phyloP scores from a whole-genome alignment of 2,329 filamentous ascomycete species.

The Ophiostoma sp. region DNA sequence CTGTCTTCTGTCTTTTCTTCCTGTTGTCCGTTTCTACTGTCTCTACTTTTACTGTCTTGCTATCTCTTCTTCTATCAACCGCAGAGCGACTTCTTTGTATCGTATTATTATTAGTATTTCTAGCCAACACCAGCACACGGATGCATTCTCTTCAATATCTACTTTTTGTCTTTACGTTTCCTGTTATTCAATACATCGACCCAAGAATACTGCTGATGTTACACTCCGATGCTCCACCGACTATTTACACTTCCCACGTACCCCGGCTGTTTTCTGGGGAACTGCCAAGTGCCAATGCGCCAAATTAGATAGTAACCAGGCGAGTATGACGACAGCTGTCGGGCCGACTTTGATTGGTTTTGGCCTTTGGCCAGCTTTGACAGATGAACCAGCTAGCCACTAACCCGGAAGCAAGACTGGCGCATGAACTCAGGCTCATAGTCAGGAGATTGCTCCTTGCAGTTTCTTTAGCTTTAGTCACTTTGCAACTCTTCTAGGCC shows the following conservation, averaged over 20 bases:
- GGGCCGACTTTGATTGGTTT: background rate
- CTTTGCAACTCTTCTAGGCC: background rate
- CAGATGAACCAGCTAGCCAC: background rate
- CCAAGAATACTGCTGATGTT: background rate
- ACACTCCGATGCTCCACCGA: background rate
- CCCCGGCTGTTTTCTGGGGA: background rate
- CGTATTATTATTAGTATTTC: background rate
- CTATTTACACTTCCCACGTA: background rate
- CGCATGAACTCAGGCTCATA: background rate
- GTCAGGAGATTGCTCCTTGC: background rate
- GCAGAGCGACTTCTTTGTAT: background rate
- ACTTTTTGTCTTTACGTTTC: background rate
- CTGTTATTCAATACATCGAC: background rate
- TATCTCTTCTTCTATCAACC: background rate
- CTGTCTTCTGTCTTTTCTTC: background rate
- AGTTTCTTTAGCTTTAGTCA: background rate
- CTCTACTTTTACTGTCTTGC: background rate
- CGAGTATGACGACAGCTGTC: conserved; percentile 3
- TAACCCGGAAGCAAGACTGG: background rate
- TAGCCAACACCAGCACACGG: background rate
- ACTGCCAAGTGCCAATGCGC: conserved; percentile 1
- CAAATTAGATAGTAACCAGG: background rate
- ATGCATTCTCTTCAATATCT: background rate
- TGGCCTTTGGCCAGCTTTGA: background rate
- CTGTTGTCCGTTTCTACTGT: background rate